Percentiles rank a stretch among this genome's conserved stretches.
Conservation (phyloP, 2,329 filamentous ascomycete genomes). For the Aspergillus oerlinghausenensis region DNA sequence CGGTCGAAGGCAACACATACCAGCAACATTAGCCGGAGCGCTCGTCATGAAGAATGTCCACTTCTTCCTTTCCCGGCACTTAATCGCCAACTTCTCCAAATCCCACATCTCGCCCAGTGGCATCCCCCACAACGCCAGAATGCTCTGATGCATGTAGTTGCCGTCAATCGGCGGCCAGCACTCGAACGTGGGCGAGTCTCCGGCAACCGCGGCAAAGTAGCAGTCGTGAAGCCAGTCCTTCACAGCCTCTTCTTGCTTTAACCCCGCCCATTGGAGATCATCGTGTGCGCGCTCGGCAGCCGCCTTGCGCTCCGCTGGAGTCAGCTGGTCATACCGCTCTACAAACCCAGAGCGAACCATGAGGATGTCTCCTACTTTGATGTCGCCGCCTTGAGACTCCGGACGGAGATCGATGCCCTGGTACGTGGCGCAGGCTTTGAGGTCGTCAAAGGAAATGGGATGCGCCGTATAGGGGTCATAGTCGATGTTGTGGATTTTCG, state of each 20-base stretch:
- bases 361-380: slow-evolving; percentile 60
- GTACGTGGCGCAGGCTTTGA: slow-evolving; percentile 55
- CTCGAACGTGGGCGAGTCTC: slow-evolving; percentile 62
- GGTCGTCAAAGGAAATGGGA: slow-evolving; percentile 51
- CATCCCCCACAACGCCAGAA: slow-evolving; percentile 43
- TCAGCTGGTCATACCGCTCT: slow-evolving; percentile 51
- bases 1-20: slow-evolving; percentile 20
- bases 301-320: slow-evolving; percentile 26
- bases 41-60: slow-evolving; percentile 43
- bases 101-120: slow-evolving; percentile 45
- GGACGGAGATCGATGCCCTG: slow-evolving; percentile 61
- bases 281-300: slow-evolving; percentile 34
- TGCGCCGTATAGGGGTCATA: slow-evolving; percentile 52
- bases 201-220: slow-evolving; percentile 62
- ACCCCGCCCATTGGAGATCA: slow-evolving; percentile 44
- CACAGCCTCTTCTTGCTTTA: slow-evolving; percentile 52
- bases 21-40: slow-evolving; percentile 38
- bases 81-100: slow-evolving; percentile 33
- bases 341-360: slow-evolving; percentile 62
- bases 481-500: slow-evolving; percentile 46
- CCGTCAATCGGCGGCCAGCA: slow-evolving; percentile 49
- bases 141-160: slow-evolving; percentile 37
- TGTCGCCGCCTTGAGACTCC: slow-evolving; percentile 49
- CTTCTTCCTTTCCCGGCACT: slow-evolving; percentile 32
- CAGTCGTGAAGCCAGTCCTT: slow-evolving; percentile 65